A percentile compares a stretch with the other conserved stretches of the same genome.
Conservation (phyloP, 1,139 yeast species). For the Magnusiomyces sp. region DNA sequence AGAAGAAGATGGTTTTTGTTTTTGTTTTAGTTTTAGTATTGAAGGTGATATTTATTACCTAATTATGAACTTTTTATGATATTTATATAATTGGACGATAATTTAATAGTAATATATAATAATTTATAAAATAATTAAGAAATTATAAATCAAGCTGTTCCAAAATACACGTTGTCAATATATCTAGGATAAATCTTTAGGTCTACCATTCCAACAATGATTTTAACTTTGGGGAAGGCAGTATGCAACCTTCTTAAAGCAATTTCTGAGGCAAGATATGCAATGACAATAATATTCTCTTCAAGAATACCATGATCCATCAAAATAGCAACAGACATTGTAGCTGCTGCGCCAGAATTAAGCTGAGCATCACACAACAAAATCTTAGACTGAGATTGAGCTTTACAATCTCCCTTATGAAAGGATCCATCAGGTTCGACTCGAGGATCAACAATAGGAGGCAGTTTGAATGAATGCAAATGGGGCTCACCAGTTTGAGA, state of each 20-base stretch:
- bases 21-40: background rate
- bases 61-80: background rate
- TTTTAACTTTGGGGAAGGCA: slow-evolving; percentile 61
- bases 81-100: background rate
- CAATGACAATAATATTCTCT: slow-evolving; percentile 57
- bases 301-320: slow-evolving; percentile 69
- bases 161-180: slow-evolving; percentile 72
- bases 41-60: background rate
- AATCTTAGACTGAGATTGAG: slow-evolving; percentile 36
- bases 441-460: slow-evolving; percentile 29
- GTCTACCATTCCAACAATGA: slow-evolving; percentile 61
- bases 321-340: slow-evolving; percentile 87
- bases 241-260: slow-evolving; percentile 68
- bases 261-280: slow-evolving; percentile 69
- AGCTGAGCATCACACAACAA: slow-evolving; percentile 79
- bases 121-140: background rate
- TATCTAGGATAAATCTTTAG: slow-evolving; percentile 45
- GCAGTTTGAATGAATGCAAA: slow-evolving; percentile 65
- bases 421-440: slow-evolving; percentile 18
- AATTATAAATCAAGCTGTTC: slow-evolving; percentile 37
- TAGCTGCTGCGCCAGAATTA: slow-evolving; percentile 87
- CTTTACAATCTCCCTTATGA: slow-evolving; percentile 14
- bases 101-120: background rate
- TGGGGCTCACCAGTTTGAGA: slow-evolving; percentile 89
- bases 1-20: slow-evolving; percentile 1